phyloP scores from a whole-genome alignment of 1,284 basidiomycete species.

The Apiotrichum domesticum region DNA sequence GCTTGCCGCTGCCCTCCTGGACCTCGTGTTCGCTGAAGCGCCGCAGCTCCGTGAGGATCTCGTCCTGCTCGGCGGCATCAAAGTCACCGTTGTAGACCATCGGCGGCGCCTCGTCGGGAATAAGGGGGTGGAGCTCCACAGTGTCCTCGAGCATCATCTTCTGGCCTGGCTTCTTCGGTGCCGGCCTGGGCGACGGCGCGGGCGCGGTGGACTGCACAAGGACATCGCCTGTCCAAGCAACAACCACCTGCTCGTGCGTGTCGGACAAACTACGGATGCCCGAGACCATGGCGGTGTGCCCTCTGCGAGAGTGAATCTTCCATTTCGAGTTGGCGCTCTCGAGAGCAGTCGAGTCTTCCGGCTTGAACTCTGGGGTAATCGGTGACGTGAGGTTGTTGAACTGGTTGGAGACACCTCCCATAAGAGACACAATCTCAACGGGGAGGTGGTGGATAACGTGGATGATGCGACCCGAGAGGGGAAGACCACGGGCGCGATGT shows the following conservation, averaged over 20 bases:
- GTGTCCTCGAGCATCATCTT: conserved; percentile 17
- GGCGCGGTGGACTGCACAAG: conserved; percentile 33
- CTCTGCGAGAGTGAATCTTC: conserved; percentile 74
- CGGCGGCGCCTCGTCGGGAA: conserved; percentile 15
- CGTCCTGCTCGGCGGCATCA: conserved; percentile 56
- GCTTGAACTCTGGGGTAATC: conserved; percentile 46
- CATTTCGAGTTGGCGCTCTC: conserved; percentile 52
- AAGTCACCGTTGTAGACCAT: conserved; percentile 55
- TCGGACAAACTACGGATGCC: conserved; percentile 79
- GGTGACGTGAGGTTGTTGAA: conserved; percentile 32
- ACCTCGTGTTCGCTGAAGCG: conserved; percentile 58
- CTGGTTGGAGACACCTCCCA: conserved; percentile 13
- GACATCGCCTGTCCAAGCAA: conserved; percentile 92
- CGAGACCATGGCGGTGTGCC: conserved; percentile 91
- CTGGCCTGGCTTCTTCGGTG: background rate
- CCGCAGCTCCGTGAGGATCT: conserved; percentile 59
- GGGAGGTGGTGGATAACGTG: conserved; percentile 60
- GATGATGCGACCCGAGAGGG: conserved; percentile 74
- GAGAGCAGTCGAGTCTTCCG: conserved; percentile 34
- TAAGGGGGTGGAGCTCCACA: conserved; percentile 19
- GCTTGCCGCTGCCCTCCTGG: conserved; percentile 51
- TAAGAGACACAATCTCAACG: conserved; percentile 41
- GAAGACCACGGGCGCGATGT: conserved; percentile 61
- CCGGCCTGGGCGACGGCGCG: background rate
- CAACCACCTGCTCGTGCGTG: conserved; percentile 81